A percentile compares a stretch with the other conserved stretches of the same genome.
phyloP scores from a whole-genome alignment of 2,329 filamentous ascomycete species.

The Fusarium sp. region DNA sequence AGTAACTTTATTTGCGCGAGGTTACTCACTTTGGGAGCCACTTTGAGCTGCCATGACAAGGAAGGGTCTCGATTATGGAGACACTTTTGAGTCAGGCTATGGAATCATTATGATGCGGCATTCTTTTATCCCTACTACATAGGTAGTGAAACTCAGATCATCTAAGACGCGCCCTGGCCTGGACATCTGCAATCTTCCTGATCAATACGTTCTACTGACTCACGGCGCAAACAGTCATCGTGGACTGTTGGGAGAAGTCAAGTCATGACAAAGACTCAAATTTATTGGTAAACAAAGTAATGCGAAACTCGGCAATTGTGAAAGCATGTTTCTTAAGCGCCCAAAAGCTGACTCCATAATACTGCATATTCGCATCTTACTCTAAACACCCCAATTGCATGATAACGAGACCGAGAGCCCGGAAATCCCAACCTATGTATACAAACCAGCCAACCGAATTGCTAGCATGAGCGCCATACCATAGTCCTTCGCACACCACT shows the following conservation, averaged over 20 bases:
- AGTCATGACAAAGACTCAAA: background rate
- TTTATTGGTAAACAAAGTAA: background rate
- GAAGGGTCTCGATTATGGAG: constrained; percentile 7
- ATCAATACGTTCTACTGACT: constrained; percentile 1
- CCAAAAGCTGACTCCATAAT: constrained; percentile 4
- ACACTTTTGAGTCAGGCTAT: constrained; percentile 14
- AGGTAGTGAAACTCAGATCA: background rate
- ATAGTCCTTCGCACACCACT: constrained; percentile 6
- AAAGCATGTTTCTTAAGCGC: background rate
- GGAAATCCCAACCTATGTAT: constrained; percentile 41
- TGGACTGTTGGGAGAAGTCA: background rate
- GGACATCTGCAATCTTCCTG: background rate
- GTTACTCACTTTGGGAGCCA: constrained; percentile 25
- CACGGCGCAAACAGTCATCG: background rate
- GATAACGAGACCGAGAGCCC: constrained; percentile 28
- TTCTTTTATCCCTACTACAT: constrained; percentile 2
- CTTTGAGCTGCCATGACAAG: background rate
- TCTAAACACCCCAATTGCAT: constrained; percentile 40
- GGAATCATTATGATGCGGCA: constrained; percentile 8
- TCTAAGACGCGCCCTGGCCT: background rate
- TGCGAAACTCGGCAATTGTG: background rate
- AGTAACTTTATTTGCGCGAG: constrained; percentile 12
- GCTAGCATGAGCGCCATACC: constrained; percentile 47
- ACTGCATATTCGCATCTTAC: constrained; percentile 19
- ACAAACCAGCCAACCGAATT: constrained; percentile 43